These are phyloP conservation scores for Austropuccinia psidii DNA, from an alignment of 1,284 basidiomycete species.

Conservation along the genomic window DNA sequence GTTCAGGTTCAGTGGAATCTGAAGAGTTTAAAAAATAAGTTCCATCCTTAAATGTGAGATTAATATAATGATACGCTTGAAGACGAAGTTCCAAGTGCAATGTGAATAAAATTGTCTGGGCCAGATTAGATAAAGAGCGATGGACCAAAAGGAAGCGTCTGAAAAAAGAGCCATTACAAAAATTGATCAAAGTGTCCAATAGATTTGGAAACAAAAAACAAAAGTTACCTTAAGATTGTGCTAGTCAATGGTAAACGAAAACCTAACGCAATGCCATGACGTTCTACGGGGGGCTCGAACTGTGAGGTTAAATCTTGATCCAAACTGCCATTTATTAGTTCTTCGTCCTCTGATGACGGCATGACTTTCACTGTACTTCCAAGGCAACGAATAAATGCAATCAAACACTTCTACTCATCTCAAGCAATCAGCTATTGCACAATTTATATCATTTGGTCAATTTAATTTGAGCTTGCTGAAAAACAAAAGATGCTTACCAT, in stretches of 20 bases:
- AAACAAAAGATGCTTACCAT: conserved; percentile 56
- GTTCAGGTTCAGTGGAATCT: conserved; percentile 81
- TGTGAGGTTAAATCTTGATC: conserved; percentile 42
- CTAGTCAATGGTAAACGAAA: conserved; percentile 60
- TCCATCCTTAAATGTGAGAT: conserved; percentile 46
- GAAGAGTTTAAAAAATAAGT: conserved; percentile 42
- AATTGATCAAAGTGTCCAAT: not conserved
- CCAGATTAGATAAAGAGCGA: conserved; percentile 79
- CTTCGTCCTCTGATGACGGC: conserved; percentile 14
- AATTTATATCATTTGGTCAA: not conserved
- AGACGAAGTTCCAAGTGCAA: conserved; percentile 82
- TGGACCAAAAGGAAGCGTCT: conserved; percentile 84
- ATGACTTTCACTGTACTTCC: conserved; percentile 16
- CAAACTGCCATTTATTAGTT: conserved; percentile 45
- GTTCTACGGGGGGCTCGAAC: conserved; percentile 28
- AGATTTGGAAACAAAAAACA: not conserved
- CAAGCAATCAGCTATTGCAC: conserved; percentile 39
- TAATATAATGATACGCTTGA: conserved; percentile 71
- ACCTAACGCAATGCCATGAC: conserved; percentile 48
- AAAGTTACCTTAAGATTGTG: conserved; percentile 10
- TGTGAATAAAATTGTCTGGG: conserved; percentile 76
- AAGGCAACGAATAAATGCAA: conserved; percentile 29
- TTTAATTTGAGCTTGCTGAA: not conserved
- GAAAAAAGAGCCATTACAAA: not conserved
- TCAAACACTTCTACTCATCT: conserved; percentile 24